These are phyloP conservation scores for Cocos nucifera DNA, from an alignment of 176 grass and related monocot genomes.

Conservation along the genomic window DNA sequence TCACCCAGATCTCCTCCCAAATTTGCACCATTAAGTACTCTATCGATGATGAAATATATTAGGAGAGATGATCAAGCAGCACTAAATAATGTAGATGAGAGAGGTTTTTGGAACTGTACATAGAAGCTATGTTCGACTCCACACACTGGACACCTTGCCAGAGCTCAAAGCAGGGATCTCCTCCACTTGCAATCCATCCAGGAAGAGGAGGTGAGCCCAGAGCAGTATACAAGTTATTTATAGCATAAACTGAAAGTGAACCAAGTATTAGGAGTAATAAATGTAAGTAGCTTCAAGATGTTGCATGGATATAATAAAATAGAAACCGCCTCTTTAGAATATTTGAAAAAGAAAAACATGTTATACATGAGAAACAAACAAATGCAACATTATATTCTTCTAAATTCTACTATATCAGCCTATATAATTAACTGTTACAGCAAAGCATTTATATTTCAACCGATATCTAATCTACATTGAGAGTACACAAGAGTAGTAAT, in stretches of 20 bases:
- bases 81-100: background rate
- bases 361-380: too few species aligned
- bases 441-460: too few species aligned
- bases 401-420: too few species aligned
- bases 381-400: too few species aligned
- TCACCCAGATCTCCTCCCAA: conserved; percentile 60
- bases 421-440: too few species aligned
- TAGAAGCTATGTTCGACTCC: conserved; percentile 59
- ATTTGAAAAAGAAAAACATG: too few species aligned
- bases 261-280: background rate
- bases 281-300: background rate
- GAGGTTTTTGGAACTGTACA: conserved; percentile 33
- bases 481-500: too few species aligned
- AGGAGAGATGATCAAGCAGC: background rate
- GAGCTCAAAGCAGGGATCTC: conserved; percentile 74
- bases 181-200: conserved; percentile 60
- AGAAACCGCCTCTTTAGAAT: too few species aligned
- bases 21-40: conserved; percentile 50
- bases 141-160: conserved; percentile 88
- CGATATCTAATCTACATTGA: too few species aligned
- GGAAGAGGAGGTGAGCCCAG: conserved; percentile 67
- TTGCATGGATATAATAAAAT: too few species aligned
- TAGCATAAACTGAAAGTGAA: conserved; percentile 62
- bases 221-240: conserved; percentile 62
- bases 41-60: conserved; percentile 23